Evolutionary conservation across 2,329 filamentous ascomycete species (phyloP), one percentile per base, ranked within the genome.

Genomic region (Orbilia brochopaga): DNA sequence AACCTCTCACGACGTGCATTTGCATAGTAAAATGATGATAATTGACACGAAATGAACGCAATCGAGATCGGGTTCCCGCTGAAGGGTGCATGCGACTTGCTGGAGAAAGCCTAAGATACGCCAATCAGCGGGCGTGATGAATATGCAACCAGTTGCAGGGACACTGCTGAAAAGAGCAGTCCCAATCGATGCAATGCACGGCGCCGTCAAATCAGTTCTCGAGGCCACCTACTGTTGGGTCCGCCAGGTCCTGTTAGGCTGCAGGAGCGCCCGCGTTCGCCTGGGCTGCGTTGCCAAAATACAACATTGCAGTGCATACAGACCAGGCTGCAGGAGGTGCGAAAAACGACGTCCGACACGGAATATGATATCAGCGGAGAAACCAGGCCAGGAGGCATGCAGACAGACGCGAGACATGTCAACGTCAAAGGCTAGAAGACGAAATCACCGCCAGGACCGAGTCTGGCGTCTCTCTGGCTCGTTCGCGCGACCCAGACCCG

Each of bases 1-100:
- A 70, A 65, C 60, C 67, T 72, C 67, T 72, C 60, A 59, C 8
- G 32, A 21, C 59, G 55, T 64, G 67, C 67, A 72, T 65, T 61
- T 59, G 58, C 57, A 64, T 62, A 57, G 51, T 19, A 48, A 48
- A 21, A 48, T 48, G 19, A 51, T 15, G 51, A 40, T 40, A 60
- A 69, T 53, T 52, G 64, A 53, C 44, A 23, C 24, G 32, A 48
- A 48, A 30, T 17, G 56, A 55, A 54, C 8, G 48, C 19, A 62
- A 64, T 64, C 54, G 46, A 53, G 56, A 70, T 70, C 58, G 59
- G 46, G 24, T 48, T 59, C 54, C 51, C 7, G 35, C 15, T 63
- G 35, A 54, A 23, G 53, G 44, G 40, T 53, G 30, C 35, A 44
- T 15, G 53, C 52, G 58, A 51, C 59, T 56, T 21, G 44, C 19